These are phyloP conservation scores for Catharanthus roseus DNA, from an alignment of 257 asterid genomes.

Conservation along the genomic window DNA sequence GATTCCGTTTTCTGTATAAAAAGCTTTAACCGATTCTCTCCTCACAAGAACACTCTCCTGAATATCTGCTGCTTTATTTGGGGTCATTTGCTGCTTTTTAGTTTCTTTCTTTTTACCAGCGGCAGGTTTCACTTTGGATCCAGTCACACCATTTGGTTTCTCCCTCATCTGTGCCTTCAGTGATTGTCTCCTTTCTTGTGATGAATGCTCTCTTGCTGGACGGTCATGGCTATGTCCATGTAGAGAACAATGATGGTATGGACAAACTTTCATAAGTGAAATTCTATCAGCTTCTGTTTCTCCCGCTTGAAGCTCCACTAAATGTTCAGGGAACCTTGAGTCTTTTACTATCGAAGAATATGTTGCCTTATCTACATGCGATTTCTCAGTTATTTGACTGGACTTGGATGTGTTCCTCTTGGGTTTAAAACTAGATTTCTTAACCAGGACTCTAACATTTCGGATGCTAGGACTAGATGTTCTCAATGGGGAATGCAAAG, in stretches of 20 bases:
- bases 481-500: constrained; percentile 26
- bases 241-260: constrained; percentile 86
- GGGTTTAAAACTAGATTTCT: constrained; percentile 58
- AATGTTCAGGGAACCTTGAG: constrained; percentile 46
- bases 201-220: constrained; percentile 36
- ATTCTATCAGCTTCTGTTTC: constrained; percentile 34
- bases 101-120: constrained; percentile 26
- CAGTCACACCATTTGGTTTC: constrained; percentile 24
- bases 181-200: constrained; percentile 35
- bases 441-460: constrained; percentile 40
- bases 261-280: constrained; percentile 50
- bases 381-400: constrained; percentile 32
- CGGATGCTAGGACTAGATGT: constrained; percentile 32
- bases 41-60: constrained; percentile 22
- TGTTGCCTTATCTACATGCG: constrained; percentile 48
- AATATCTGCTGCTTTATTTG: constrained; percentile 21
- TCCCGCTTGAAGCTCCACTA: constrained; percentile 31
- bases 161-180: constrained; percentile 36
- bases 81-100: constrained; percentile 18
- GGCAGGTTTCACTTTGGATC: constrained; percentile 16
- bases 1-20: constrained; percentile 24
- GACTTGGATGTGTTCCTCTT: constrained; percentile 27
- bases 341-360: constrained; percentile 73
- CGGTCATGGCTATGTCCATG: constrained; percentile 56
- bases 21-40: constrained; percentile 20